A percentile compares a stretch with the other conserved stretches of the same genome.
Evolutionary conservation across 1,139 yeast species (phyloP).

Genomic region (Suhomyces ambrosiae): DNA sequence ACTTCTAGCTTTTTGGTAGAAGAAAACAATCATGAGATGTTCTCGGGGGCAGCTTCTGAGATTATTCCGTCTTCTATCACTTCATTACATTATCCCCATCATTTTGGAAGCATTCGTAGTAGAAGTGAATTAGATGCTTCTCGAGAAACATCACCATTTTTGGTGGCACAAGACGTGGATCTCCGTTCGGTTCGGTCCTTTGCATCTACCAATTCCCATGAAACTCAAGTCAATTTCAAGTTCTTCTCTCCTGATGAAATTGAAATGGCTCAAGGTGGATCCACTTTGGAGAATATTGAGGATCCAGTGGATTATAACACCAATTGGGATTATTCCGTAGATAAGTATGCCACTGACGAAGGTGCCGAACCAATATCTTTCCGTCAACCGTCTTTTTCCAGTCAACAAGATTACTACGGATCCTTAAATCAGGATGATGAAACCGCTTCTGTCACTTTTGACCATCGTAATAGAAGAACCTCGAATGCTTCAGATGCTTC

Average conservation of each 20-base stretch:
- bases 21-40: conserved; percentile 68
- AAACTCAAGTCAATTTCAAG: conserved; percentile 54
- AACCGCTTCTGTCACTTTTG: conserved; percentile 20
- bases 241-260: conserved; percentile 85
- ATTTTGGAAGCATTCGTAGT: conserved; percentile 37
- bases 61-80: conserved; percentile 89
- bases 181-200: conserved; percentile 33
- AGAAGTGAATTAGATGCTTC: conserved; percentile 29
- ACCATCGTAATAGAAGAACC: conserved; percentile 33
- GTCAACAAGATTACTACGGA: conserved; percentile 33
- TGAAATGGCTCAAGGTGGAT: conserved; percentile 84
- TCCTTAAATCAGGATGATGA: conserved; percentile 27
- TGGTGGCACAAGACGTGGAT: conserved; percentile 28
- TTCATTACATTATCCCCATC: conserved; percentile 77
- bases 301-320: conserved; percentile 65
- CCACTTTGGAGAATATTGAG: conserved; percentile 66
- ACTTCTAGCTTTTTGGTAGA: conserved; percentile 36
- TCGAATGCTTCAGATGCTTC: conserved; percentile 28
- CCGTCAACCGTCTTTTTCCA: conserved; percentile 2
- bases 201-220: conserved; percentile 33
- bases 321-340: conserved; percentile 60
- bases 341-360: conserved; percentile 48
- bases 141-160: conserved; percentile 43
- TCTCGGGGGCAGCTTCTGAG: conserved; percentile 88
- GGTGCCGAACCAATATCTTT: conserved; percentile 12